phyloP scores from a whole-genome alignment of 495 filamentous ascomycete species.

The Clavariopsis aquatica region DNA sequence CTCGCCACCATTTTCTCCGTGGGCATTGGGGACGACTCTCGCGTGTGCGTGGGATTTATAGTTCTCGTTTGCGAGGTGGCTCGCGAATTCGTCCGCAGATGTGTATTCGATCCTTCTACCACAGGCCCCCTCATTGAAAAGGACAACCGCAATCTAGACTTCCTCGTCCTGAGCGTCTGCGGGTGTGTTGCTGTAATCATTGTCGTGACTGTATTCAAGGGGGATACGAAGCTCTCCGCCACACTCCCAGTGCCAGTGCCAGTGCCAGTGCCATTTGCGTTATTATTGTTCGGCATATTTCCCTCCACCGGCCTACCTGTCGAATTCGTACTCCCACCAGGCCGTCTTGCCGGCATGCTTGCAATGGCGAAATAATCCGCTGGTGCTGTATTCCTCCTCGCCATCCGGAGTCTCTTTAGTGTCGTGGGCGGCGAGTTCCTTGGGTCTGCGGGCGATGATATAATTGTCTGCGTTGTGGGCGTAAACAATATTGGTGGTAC shows the following conservation, averaged over 20 bases:
- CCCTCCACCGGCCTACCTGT: no score
- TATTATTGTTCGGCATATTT: no score
- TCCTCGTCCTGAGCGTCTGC: background rate
- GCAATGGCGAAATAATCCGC: background rate
- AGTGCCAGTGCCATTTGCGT: no score
- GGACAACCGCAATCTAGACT: background rate
- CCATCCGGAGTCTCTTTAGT: background rate
- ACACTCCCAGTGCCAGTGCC: background rate
- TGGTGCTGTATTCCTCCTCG: background rate
- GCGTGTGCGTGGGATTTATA: background rate
- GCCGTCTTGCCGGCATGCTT: background rate
- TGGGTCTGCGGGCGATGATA: background rate
- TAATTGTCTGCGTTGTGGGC: constrained; percentile 5
- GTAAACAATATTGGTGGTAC: background rate
- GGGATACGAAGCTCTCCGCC: background rate
- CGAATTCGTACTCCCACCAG: background rate
- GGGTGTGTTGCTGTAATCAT: constrained; percentile 2
- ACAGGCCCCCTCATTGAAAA: background rate
- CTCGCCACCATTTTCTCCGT: background rate
- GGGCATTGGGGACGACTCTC: background rate
- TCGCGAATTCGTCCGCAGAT: background rate
- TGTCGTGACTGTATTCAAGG: background rate
- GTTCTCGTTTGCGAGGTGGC: no score
- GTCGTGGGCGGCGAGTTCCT: background rate
- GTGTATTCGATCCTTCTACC: background rate